These are phyloP conservation scores for Oryza glumipatula DNA, from an alignment of 176 grass and related monocot genomes.

Conservation along the genomic window DNA sequence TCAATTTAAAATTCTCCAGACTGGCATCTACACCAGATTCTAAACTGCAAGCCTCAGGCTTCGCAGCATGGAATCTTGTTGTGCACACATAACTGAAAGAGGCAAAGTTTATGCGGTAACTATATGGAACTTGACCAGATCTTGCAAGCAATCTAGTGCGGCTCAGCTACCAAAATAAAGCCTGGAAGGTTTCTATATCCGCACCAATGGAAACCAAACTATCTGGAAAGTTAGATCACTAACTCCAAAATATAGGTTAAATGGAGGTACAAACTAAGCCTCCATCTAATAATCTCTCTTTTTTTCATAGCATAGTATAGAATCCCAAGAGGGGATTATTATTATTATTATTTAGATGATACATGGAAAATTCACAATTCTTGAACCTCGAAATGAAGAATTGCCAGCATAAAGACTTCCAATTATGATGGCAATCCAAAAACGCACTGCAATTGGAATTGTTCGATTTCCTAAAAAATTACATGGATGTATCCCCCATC, in stretches of 20 bases:
- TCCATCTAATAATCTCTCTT: neutral
- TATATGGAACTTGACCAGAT: slow-evolving; percentile 20
- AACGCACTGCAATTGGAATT: neutral
- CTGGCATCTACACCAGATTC: slow-evolving; percentile 23
- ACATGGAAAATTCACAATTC: neutral
- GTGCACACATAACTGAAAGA: neutral
- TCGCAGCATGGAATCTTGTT: neutral
- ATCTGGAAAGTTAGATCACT: neutral
- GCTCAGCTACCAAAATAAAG: slow-evolving; percentile 16
- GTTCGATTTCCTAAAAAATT: neutral
- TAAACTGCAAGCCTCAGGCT: slow-evolving; percentile 6
- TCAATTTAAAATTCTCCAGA: slow-evolving; percentile 3
- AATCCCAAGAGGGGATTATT: neutral
- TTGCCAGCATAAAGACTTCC: neutral
- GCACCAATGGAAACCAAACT: neutral
- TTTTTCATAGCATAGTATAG: neutral
- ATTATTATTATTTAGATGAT: neutral
- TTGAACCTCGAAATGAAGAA: neutral
- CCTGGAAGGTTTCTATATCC: neutral
- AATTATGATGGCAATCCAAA: neutral
- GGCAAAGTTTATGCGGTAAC: neutral
- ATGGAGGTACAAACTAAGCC: neutral
- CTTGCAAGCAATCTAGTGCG: slow-evolving; percentile 32
- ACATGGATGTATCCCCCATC: neutral
- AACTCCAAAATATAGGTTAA: neutral